Evolutionary conservation across 208 protist species (phyloP), one percentile per base, ranked within the genome.

Genomic region (Acanthamoeba lenticulata): DNA sequence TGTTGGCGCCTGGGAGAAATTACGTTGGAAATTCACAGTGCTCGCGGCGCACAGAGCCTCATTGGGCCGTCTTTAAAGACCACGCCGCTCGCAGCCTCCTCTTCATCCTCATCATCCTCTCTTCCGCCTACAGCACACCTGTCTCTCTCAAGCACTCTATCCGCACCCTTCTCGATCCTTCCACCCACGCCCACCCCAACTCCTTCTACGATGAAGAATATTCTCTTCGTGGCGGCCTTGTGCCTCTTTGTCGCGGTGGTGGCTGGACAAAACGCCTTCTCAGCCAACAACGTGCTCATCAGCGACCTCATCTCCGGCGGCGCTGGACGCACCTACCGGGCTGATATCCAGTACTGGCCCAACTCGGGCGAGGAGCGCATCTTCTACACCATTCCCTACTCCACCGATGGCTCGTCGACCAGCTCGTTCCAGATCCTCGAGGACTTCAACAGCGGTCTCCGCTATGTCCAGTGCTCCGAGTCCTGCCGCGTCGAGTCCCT

Each of bases 311-410:
- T 40, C 7, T 6, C 62, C 0, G 62, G 62, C 62, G 62, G 62
- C 1, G 11, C 62, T 29, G 62, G 62, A 0, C 62, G 62, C 15
- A 3, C 62, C 62, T 72, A 40, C 62, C 62, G 62, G 15, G 24
- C 62, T 0, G 62, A 72, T 29, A 40, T 72, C 62, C 27, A 40
- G 32, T 72, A 72, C 29, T 72, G 62, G 62, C 62, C 62, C 62
- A 72, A 34, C 29, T 72, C 62, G 0, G 62, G 62, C 62, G 32
- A 72, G 29, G 62, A 72, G 62, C 15, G 29, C 34, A 72, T 72
- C 62, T 72, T 24, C 62, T 72, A 72, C 62, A 40, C 62, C 62
- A 72, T 72, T 29, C 62, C 62, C 62, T 72, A 72, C 62, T 32
- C 62, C 32, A 9, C 38, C 32, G 17, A 9, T 29, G 62, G 29